A percentile compares a stretch with the other conserved stretches of the same genome.
These are phyloP conservation scores for Tulasnella sp. DNA, from an alignment of 768 basidiomycete species.

Conservation along the genomic window DNA sequence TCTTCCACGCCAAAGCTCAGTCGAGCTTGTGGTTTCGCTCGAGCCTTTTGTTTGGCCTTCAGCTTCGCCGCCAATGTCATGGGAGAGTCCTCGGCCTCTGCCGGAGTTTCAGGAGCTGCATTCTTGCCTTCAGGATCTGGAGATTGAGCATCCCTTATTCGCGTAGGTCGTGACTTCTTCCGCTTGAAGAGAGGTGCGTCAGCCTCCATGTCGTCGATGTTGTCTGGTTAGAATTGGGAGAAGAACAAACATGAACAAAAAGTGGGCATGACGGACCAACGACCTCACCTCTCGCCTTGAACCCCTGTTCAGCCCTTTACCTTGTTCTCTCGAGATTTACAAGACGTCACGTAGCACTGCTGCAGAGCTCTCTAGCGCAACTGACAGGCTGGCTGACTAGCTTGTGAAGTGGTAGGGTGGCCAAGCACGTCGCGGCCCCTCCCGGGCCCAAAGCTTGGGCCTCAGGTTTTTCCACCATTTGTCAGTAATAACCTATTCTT, in stretches of 20 bases:
- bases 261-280: background rate
- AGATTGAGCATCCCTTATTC: constrained; percentile 6
- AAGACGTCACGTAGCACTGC: no score
- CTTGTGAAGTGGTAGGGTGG: no score
- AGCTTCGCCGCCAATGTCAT: constrained; percentile 45
- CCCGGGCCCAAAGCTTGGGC: no score
- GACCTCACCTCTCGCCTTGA: no score
- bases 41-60: constrained; percentile 64
- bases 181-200: constrained; percentile 29
- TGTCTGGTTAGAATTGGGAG: background rate
- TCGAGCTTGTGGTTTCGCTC: constrained; percentile 58
- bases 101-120: background rate
- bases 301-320: no score
- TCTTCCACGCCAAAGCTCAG: constrained; percentile 74
- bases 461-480: no score
- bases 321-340: no score
- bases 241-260: background rate
- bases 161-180: constrained; percentile 25
- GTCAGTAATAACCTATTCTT: background rate
- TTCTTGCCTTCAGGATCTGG: background rate
- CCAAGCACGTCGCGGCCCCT: no score
- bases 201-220: constrained; percentile 13
- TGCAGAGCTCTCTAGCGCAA: no score
- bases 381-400: no score
- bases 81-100: constrained; percentile 30